Evolutionary conservation across 495 filamentous ascomycete genomes (phyloP).

Genomic region (Penicillium verhagenii): DNA sequence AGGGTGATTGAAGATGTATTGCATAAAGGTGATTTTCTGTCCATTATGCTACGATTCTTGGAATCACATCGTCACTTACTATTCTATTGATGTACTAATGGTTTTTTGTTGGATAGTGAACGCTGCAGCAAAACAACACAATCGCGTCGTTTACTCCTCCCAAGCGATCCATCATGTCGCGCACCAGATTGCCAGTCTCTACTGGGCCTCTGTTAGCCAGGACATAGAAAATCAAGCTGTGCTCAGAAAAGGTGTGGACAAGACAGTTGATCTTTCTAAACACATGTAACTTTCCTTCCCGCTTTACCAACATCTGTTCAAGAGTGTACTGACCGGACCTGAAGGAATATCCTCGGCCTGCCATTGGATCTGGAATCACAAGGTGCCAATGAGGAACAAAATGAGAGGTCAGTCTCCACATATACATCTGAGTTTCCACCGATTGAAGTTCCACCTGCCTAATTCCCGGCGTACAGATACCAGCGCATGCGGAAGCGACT

Average conservation of each 20-base stretch:
- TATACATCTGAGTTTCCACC: constrained; percentile 7
- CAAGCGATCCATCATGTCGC: constrained; percentile 77
- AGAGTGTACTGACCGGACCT: neutral
- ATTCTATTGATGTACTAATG: neutral
- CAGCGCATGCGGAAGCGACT: constrained; percentile 53
- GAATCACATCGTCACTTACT: neutral
- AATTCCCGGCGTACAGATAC: constrained; percentile 48
- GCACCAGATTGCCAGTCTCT: constrained; percentile 75
- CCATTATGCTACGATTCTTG: neutral
- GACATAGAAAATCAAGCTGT: constrained; percentile 43
- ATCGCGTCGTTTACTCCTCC: constrained; percentile 67
- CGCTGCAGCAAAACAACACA: constrained; percentile 64
- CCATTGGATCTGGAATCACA: constrained; percentile 32
- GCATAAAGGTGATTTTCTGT: constrained; percentile 43
- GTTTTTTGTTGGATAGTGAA: constrained; percentile 60
- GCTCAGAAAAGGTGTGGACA: constrained; percentile 36
- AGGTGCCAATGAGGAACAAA: constrained; percentile 33
- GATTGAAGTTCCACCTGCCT: constrained; percentile 30
- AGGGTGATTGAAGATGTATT: constrained; percentile 55
- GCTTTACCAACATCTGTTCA: neutral
- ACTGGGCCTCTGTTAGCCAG: constrained; percentile 53
- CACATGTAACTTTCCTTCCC: constrained; percentile 39
- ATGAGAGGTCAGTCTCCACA: constrained; percentile 28
- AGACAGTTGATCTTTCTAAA: constrained; percentile 45
- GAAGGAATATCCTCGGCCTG: constrained; percentile 42